phyloP scores from a whole-genome alignment of 257 asterid species.

The Forsythia suspensa region DNA sequence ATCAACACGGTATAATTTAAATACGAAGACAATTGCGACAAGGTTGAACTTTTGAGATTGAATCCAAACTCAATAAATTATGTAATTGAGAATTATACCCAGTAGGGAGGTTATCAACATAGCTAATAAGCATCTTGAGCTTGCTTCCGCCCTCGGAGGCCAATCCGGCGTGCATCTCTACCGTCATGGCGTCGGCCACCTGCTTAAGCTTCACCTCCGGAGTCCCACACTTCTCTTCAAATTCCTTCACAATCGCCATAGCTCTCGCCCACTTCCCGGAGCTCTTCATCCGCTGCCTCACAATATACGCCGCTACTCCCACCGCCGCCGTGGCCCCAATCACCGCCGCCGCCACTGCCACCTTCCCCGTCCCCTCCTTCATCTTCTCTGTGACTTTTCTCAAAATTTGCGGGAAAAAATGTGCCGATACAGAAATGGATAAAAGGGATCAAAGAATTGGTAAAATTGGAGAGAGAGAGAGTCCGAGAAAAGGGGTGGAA shows the following conservation, averaged over 20 bases:
- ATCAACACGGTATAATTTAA: not conserved
- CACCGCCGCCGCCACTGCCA: constrained; percentile 70
- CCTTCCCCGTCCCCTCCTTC: constrained; percentile 51
- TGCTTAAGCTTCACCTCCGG: constrained; percentile 61
- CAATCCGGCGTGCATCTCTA: constrained; percentile 89
- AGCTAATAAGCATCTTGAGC: constrained; percentile 86
- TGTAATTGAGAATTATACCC: constrained; percentile 37
- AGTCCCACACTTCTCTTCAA: constrained; percentile 79
- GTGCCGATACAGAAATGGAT: not conserved
- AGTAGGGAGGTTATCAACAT: constrained; percentile 75
- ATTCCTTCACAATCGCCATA: constrained; percentile 54
- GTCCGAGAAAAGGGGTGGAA: not conserved
- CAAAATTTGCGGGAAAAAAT: not conserved
- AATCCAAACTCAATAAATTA: not conserved
- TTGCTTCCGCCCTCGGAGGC: constrained; percentile 88
- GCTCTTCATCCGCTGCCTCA: constrained; percentile 62
- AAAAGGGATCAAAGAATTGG: not conserved
- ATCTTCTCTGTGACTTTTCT: not conserved
- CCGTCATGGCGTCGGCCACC: constrained; percentile 79
- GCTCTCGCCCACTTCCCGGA: constrained; percentile 65
- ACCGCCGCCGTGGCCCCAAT: constrained; percentile 70
- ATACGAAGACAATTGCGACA: not conserved
- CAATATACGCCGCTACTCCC: constrained; percentile 65
- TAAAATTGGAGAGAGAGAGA: not conserved
- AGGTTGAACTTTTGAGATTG: not conserved